Conservation (phyloP, 73 alveolate species). For the Halteria grandinella region DNA sequence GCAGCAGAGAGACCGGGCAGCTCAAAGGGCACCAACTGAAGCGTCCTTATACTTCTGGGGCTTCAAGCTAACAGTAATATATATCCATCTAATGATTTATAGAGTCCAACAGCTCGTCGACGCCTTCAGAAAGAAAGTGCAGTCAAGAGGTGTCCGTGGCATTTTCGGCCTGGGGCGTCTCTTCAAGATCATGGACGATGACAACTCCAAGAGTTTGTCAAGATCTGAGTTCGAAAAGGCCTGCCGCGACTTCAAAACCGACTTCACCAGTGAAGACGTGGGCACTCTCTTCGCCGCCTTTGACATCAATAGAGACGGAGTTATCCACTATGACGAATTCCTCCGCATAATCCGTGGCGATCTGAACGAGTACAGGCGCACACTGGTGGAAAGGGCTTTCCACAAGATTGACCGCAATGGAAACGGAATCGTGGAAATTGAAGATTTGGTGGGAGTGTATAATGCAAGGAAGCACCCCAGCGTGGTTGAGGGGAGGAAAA, state of each 20-base stretch:
- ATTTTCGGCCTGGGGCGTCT: conserved; percentile 78
- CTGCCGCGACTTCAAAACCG: conserved; percentile 74
- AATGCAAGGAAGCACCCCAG: conserved; percentile 74
- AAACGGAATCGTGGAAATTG: conserved; percentile 57
- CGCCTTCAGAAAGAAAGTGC: conserved; percentile 69
- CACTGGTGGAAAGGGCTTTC: conserved; percentile 72
- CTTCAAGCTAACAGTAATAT: conserved; percentile 17
- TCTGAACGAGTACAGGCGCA: conserved; percentile 73
- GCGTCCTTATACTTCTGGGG: conserved; percentile 1
- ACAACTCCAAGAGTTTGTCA: conserved; percentile 59
- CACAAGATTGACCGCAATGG: conserved; percentile 59
- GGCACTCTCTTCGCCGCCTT: conserved; percentile 57
- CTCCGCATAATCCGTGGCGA: conserved; percentile 81
- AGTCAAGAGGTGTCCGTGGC: conserved; percentile 80
- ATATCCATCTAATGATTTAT: background rate
- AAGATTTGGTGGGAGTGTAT: conserved; percentile 59
- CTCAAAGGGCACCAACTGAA: conserved; percentile 23
- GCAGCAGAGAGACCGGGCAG: conserved; percentile 23
- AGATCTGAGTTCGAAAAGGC: conserved; percentile 71
- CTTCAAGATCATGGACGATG: conserved; percentile 79
- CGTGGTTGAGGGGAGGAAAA: conserved; percentile 72
- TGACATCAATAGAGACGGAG: conserved; percentile 66
- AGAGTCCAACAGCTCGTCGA: conserved; percentile 41
- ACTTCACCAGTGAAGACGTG: conserved; percentile 59
- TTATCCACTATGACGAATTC: conserved; percentile 80